Percentiles rank a stretch among this genome's conserved stretches.
Conservation (phyloP, 2,329 filamentous ascomycete species). For the Chrysoporthe deuterocubensis region DNA sequence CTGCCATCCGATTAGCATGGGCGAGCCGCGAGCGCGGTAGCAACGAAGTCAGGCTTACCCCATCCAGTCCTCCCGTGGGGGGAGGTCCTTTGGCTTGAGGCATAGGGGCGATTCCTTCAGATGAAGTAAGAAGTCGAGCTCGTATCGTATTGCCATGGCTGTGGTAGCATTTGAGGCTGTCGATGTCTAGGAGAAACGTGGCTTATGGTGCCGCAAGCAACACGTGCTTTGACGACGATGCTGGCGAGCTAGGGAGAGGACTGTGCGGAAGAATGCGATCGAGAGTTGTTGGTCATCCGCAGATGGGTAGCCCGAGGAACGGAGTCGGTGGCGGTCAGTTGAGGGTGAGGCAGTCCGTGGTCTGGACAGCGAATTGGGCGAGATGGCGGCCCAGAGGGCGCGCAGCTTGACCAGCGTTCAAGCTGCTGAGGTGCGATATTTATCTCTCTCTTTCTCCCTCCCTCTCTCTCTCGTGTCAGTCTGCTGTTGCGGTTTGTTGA, state of each 20-base stretch:
- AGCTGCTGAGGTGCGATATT: background rate
- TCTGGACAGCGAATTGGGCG: background rate
- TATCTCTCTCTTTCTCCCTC: background rate
- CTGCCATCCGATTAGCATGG: conserved; percentile 37
- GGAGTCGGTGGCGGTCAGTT: conserved; percentile 16
- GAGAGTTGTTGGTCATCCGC: conserved; percentile 13
- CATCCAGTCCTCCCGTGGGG: conserved; percentile 94
- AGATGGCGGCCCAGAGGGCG: background rate
- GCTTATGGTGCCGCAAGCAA: conserved; percentile 11
- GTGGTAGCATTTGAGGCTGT: conserved; percentile 19
- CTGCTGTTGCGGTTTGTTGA: conserved; percentile 2
- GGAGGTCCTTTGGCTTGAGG: conserved; percentile 76
- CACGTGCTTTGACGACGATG: conserved; percentile 3
- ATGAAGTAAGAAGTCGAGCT: conserved; percentile 73
- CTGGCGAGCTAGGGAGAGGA: conserved; percentile 3
- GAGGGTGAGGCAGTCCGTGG: conserved; percentile 8
- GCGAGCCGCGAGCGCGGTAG: conserved; percentile 10
- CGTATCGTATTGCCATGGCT: conserved; percentile 67
- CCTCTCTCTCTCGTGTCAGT: background rate
- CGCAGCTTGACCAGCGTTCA: no score
- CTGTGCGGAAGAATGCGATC: background rate
- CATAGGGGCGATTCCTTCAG: conserved; percentile 84
- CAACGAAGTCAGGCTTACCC: conserved; percentile 61
- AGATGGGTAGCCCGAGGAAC: conserved; percentile 19
- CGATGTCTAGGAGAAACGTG: background rate